phyloP scores from a whole-genome alignment of 23 red algal genomes.

The Gracilariopsis chorda region DNA sequence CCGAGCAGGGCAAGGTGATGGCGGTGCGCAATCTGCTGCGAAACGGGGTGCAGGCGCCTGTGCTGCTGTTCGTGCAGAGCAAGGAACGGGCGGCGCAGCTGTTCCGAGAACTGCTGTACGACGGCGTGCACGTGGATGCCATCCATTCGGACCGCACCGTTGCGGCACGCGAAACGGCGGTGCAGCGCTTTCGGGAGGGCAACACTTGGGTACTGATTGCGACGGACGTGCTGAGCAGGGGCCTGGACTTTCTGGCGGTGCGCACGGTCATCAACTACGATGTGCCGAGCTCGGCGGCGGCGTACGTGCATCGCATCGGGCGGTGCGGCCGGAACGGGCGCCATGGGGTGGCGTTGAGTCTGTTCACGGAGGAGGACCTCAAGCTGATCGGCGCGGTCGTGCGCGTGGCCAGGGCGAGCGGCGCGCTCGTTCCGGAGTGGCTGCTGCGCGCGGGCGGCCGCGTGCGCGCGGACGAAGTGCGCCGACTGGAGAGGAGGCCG shows the following conservation, averaged over 20 bases:
- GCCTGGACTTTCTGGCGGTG: slow-evolving; percentile 83
- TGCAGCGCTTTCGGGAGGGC: slow-evolving; percentile 66
- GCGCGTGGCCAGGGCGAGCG: slow-evolving; percentile 59
- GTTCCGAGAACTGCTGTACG: slow-evolving; percentile 41
- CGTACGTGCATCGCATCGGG: slow-evolving; percentile 97
- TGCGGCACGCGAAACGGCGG: slow-evolving; percentile 9
- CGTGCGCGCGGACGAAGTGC: slow-evolving; percentile 20
- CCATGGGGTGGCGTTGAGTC: slow-evolving; percentile 59
- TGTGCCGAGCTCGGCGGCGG: slow-evolving; percentile 52
- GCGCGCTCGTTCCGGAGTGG: slow-evolving; percentile 78
- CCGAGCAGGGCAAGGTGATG: slow-evolving; percentile 78
- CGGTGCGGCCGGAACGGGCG: slow-evolving; percentile 70
- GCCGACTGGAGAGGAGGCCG: slow-evolving; percentile 34
- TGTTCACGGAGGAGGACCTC: slow-evolving; percentile 86
- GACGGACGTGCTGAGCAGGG: slow-evolving; percentile 80
- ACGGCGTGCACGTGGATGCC: slow-evolving; percentile 36
- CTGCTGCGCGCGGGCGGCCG: neutral
- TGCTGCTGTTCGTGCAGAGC: slow-evolving; percentile 86
- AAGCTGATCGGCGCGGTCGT: slow-evolving; percentile 34
- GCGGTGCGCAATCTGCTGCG: slow-evolving; percentile 69
- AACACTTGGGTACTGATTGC: slow-evolving; percentile 74
- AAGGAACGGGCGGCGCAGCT: slow-evolving; percentile 65
- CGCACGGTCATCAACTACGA: slow-evolving; percentile 93
- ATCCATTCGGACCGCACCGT: slow-evolving; percentile 64
- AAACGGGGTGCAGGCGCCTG: slow-evolving; percentile 60